Base-by-base conservation (phyloP, 2,329 filamentous ascomycete genomes). In the Ceratocystis harringtonii region DNA sequence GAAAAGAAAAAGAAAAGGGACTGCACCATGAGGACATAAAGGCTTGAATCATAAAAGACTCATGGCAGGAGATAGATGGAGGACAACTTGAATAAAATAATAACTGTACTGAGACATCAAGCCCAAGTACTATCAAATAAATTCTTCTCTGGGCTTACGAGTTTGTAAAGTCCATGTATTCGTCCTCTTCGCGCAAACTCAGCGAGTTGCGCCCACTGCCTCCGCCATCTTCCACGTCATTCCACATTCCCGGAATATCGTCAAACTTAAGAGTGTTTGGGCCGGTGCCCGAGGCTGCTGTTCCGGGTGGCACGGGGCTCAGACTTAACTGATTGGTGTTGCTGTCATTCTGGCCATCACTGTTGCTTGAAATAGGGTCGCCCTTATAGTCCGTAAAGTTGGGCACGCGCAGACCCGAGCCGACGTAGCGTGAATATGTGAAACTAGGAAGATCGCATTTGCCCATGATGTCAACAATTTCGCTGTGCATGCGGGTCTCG, bases 121-220 rank as follows among this genome's bases (percentile, higher is more conserved):
- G 36, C 10, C 10, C 10, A 5, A 41, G 36, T 15, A 15, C 36
- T 15, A 41, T 15, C 36, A 12, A 41, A 15, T 15, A 15, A 41
- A 41, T 41, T 41, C 36, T 41, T 41, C n/a, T n/a, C 22, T 1
- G 44, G 22, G 19, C 22, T 22, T 57, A 57, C 30, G 75, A 77
- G 70, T 78, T 76, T 66, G 77, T 81, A 69, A 85, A 75, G 69
- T 94, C 89, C 89, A 95, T 95, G 72, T 89, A 95, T 76, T 96
- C 92, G 70, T 96, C 92, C 76, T 96, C 92, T 74, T 96, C 92
- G 75, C 96, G 96, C 77, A 96, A 90, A 73, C 87, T 86, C 72
- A 89, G 79, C 5, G 79, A 77, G 28, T 79, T 80, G 57, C 85
- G 82, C 65, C 86, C 86, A 72, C 84, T 89, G 68, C 81, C 85